These are phyloP conservation scores for Periconia digitata DNA, from an alignment of 2,329 filamentous ascomycete species.

Conservation along the genomic window DNA sequence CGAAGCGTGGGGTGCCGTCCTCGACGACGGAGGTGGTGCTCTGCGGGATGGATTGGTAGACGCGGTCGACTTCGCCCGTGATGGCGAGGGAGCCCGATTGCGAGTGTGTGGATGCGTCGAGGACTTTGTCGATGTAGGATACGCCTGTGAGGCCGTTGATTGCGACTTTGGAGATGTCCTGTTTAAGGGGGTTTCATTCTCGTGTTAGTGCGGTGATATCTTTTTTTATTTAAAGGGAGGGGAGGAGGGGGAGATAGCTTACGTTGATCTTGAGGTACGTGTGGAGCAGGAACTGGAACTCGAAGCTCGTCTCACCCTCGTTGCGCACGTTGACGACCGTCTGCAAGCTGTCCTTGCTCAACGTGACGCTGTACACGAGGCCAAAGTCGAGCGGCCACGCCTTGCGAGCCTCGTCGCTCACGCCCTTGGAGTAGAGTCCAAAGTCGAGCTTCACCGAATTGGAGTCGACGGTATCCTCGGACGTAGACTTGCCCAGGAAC, in stretches of 20 bases:
- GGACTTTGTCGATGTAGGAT: conserved; percentile 82
- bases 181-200: too few species aligned
- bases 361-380: conserved; percentile 88
- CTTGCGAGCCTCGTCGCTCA: conserved; percentile 67
- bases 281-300: conserved; percentile 90
- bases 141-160: conserved; percentile 77
- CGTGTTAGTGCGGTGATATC: neutral
- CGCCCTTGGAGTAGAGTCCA: conserved; percentile 73
- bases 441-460: conserved; percentile 89
- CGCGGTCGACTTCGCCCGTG: conserved; percentile 78
- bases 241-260: conserved; percentile 32
- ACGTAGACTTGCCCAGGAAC: conserved; percentile 85
- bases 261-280: conserved; percentile 85
- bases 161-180: conserved; percentile 77
- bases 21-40: conserved; percentile 66
- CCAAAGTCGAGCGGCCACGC: conserved; percentile 88
- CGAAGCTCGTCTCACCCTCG: conserved; percentile 77
- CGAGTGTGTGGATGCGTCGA: conserved; percentile 63
- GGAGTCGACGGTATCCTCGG: conserved; percentile 55
- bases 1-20: conserved; percentile 65
- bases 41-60: conserved; percentile 71
- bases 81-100: conserved; percentile 69
- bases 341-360: conserved; percentile 72
- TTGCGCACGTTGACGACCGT: conserved; percentile 88
- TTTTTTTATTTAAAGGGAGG: neutral